Evolutionary conservation across 2,329 filamentous ascomycete species (phyloP), one percentile per base, ranked within the genome.

Genomic region (Fusarium humuli): DNA sequence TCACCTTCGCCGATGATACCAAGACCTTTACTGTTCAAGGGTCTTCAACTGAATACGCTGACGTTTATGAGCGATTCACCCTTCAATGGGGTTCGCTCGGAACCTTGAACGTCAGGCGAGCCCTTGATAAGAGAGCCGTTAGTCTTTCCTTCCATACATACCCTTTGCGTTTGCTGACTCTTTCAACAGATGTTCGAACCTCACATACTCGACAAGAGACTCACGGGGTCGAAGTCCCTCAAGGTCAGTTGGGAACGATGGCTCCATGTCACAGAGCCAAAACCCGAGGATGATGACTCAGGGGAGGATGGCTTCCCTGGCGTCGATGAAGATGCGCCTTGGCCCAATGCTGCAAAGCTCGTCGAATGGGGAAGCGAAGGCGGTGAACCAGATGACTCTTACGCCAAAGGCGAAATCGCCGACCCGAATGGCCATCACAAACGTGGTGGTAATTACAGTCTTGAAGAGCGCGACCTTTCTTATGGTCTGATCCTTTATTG

Each of bases 71-170:
- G 6, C 18, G 12, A 2, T 53, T 57, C 13, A 59, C 20, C 12
- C 41, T 70, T 3, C 40, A 47, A 14, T 69, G 46, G 37, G 67
- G 67, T 3, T 23, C 52, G 0, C 27, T 70, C 2, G 65, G 57
- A 2, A 62, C 61, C 16, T 5, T 63, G 3, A 66, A 59, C 5
- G 23, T 69, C 8, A 57, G 58, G 11, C 62, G 63, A 4, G 58
- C 50, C 5, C 16, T 63, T 27, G 46, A 66, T 10, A 70, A 70
- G 7, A 59, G 67, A 66, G 49, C 37, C 13, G 67, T 70, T 29
- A 34, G 54, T 56, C 10, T 20, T 5, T 13, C 0, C n/a, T 11
- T 13, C 5, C 25, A 6, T 5, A 12, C 6, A 9, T 20, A 3
- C 9, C 2, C 3, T 7, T 6, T 11, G 20, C 12, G 7, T 25